Conservation (phyloP, 208 protist species). For the Acanthamoeba royreba region DNA sequence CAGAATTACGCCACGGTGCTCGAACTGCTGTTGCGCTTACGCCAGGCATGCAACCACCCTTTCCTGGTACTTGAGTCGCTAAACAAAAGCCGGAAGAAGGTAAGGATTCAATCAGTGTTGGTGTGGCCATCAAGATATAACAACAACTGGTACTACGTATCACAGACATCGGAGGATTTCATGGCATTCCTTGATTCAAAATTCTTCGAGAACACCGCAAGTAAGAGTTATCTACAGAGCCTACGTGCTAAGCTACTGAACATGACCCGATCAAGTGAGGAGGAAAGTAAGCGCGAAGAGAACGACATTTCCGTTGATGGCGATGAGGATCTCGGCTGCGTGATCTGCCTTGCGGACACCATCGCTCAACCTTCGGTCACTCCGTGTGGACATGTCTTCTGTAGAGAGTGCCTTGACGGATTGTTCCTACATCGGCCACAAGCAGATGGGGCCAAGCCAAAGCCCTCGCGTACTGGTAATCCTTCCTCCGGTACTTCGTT, state of each 20-base stretch:
- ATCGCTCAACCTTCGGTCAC: neutral
- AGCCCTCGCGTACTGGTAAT: neutral
- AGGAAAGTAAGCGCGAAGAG: no score
- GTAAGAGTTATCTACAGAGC: neutral
- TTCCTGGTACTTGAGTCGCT: constrained; percentile 16
- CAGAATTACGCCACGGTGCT: constrained; percentile 77
- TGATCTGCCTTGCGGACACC: neutral
- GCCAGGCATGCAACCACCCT: constrained; percentile 79
- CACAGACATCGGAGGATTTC: neutral
- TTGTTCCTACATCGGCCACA: neutral
- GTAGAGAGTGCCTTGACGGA: neutral
- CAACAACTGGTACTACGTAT: no score
- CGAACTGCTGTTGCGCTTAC: constrained; percentile 74
- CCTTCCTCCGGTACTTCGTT: neutral
- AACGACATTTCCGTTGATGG: neutral
- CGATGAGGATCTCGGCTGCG: neutral
- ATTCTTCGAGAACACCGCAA: neutral
- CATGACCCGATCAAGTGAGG: neutral
- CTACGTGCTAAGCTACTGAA: neutral
- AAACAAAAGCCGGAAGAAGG: neutral
- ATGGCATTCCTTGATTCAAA: neutral
- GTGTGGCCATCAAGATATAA: no score
- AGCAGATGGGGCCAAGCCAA: neutral
- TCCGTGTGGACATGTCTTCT: neutral
- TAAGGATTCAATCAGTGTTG: no score